Evolutionary conservation across 2,329 filamentous ascomycete species (phyloP).

Genomic region (Aspergillus carbonarius): DNA sequence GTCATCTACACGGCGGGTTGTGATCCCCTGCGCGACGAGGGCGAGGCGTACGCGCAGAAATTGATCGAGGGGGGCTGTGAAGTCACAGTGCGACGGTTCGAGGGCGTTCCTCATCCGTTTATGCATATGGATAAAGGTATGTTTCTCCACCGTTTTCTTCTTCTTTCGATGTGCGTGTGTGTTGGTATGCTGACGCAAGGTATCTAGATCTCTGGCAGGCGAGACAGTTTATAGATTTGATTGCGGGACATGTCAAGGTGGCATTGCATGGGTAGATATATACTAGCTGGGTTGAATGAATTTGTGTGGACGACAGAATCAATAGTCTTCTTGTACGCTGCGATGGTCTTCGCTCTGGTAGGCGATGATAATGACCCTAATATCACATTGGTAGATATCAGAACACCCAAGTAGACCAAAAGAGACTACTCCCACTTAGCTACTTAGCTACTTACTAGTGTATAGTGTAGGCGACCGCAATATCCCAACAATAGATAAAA

Average conservation of each 20-base stretch:
- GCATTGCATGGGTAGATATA: constrained; percentile 13
- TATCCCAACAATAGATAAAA: too few species aligned
- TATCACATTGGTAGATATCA: too few species aligned
- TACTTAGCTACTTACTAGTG: too few species aligned
- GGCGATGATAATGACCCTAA: background rate
- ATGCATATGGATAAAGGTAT: constrained; percentile 48
- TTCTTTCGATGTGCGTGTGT: background rate
- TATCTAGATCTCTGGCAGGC: constrained; percentile 29
- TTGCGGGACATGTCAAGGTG: constrained; percentile 20
- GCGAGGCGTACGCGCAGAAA: constrained; percentile 48
- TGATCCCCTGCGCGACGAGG: constrained; percentile 52
- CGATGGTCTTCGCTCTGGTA: constrained; percentile 15
- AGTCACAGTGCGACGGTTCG: constrained; percentile 49
- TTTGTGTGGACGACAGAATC: background rate
- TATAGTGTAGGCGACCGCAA: too few species aligned
- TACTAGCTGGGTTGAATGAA: background rate
- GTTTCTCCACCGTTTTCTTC: background rate
- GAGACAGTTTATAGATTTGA: constrained; percentile 30
- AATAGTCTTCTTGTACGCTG: background rate
- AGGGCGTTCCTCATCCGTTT: constrained; percentile 52
- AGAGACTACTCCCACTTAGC: too few species aligned
- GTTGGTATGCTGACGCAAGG: background rate
- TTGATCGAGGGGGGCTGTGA: constrained; percentile 47
- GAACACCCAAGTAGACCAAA: too few species aligned
- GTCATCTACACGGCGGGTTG: constrained; percentile 47